Percentiles rank a stretch among this genome's conserved stretches.
phyloP scores from a whole-genome alignment of 306 rosid species.

The Carpinus fangiana region DNA sequence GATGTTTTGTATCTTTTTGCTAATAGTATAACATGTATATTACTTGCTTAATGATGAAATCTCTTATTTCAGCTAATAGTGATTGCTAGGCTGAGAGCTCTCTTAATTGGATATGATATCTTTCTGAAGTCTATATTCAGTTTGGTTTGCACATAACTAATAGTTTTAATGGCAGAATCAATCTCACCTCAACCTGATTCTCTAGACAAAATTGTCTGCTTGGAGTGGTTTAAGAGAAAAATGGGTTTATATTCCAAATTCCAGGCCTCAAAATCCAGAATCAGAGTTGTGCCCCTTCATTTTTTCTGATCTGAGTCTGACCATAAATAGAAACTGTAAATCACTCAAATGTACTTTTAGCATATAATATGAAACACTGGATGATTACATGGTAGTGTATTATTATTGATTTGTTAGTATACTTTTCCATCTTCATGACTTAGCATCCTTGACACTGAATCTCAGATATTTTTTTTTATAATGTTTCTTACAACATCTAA shows the following conservation, averaged over 20 bases:
- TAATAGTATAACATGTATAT: neutral
- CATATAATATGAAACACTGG: neutral
- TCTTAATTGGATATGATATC: neutral
- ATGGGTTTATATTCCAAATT: neutral
- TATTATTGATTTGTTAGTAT: neutral
- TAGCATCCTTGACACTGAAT: constrained; percentile 50
- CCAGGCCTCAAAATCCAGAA: neutral
- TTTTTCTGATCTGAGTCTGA: neutral
- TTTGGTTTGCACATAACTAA: neutral
- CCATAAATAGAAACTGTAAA: neutral
- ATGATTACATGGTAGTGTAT: neutral
- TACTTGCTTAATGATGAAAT: constrained; percentile 15
- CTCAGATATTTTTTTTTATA: constrained; percentile 72
- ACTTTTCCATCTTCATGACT: neutral
- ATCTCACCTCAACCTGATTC: neutral
- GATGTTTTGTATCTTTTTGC: constrained; percentile 73
- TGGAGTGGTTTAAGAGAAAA: too few species aligned
- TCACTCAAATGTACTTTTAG: neutral
- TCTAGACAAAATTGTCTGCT: neutral
- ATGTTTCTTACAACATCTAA: constrained; percentile 71
- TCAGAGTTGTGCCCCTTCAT: neutral
- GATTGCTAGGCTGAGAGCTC: neutral
- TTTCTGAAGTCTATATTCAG: neutral
- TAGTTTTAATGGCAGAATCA: neutral
- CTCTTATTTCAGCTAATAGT: neutral